Evolutionary conservation across 192 early-diverging fungal genomes (phyloP).

Genomic region (Entrophospora sp.): DNA sequence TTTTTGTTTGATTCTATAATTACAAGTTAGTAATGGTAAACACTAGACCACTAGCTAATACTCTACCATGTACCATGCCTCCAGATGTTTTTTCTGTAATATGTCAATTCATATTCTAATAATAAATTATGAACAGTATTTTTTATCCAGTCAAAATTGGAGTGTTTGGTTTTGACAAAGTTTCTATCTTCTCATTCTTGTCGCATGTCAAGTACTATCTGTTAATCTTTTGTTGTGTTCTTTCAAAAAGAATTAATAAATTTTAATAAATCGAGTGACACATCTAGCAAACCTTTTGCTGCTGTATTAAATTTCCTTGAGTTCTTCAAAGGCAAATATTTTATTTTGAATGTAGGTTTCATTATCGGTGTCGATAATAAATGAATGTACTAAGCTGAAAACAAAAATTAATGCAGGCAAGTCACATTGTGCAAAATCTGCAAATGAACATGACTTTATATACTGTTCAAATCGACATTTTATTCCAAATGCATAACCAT

Average conservation of each 20-base stretch:
- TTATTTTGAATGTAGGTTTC: neutral
- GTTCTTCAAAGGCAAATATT: neutral
- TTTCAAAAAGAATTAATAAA: neutral
- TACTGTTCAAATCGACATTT: neutral
- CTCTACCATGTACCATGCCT: neutral
- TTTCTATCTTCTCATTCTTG: conserved; percentile 1
- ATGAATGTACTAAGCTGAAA: neutral
- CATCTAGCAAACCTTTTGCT: neutral
- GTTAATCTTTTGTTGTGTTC: neutral
- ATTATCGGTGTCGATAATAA: neutral
- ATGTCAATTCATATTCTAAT: neutral
- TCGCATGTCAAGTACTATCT: neutral
- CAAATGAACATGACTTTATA: neutral
- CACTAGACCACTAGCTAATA: no score
- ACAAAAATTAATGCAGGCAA: neutral
- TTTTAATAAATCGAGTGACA: neutral
- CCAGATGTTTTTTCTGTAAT: conserved; percentile 7
- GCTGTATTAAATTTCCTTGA: neutral
- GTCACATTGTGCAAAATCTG: no score
- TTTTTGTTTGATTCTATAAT: no score
- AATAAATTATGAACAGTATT: neutral
- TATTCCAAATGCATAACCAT: neutral
- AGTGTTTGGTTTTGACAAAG: neutral
- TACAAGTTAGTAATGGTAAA: no score
- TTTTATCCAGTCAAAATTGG: conserved; percentile 8